phyloP scores from a whole-genome alignment of 2,329 filamentous ascomycete genomes.

The Shiraia sp. region DNA sequence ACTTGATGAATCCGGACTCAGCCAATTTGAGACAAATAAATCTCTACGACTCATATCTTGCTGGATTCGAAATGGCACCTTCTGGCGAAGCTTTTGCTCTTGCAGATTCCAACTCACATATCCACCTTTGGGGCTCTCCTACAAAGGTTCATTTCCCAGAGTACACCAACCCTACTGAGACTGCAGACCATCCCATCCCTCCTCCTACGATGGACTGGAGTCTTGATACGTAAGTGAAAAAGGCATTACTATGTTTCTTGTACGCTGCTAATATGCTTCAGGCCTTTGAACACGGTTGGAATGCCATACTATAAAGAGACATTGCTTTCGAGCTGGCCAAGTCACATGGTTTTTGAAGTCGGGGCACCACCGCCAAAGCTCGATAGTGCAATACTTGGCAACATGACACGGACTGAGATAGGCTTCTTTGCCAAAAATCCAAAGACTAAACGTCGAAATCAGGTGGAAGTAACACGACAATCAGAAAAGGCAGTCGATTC shows the following conservation, averaged over 20 bases:
- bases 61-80: constrained; percentile 81
- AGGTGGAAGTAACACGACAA: constrained; percentile 76
- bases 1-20: constrained; percentile 90
- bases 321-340: constrained; percentile 87
- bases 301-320: constrained; percentile 92
- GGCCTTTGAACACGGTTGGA: constrained; percentile 81
- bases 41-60: constrained; percentile 70
- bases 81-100: constrained; percentile 85
- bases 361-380: constrained; percentile 79
- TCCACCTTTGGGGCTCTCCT: constrained; percentile 88
- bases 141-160: constrained; percentile 86
- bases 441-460: constrained; percentile 74
- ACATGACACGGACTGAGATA: constrained; percentile 72
- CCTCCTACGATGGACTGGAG: constrained; percentile 69
- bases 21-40: constrained; percentile 85
- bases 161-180: constrained; percentile 73
- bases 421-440: constrained; percentile 80
- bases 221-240: constrained; percentile 64
- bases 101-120: constrained; percentile 74
- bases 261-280: constrained; percentile 37
- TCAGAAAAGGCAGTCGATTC: constrained; percentile 62
- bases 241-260: neutral
- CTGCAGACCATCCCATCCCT: constrained; percentile 66
- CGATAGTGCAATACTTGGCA: constrained; percentile 70
- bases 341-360: constrained; percentile 79